Base-by-base conservation (phyloP, 345 rosid species). In the Raphanus raphanistrum region DNA sequence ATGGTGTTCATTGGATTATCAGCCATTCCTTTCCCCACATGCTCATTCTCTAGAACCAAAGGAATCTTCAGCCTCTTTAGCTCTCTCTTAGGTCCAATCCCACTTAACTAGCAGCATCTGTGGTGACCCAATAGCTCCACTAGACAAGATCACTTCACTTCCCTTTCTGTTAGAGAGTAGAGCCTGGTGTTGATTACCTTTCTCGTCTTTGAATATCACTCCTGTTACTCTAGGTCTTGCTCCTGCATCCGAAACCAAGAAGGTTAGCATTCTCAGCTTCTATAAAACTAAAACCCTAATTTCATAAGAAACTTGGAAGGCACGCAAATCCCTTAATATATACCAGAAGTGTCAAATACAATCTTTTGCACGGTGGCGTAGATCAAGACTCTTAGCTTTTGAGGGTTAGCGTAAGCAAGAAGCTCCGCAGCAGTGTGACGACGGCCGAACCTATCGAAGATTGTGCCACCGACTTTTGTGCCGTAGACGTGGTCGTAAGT, bases 391-490 rank as follows among this genome's bases (percentile, higher is more conserved):
- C 84, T 79, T 13, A 91, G 91, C 70, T 80, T 87, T 50, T 74
- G 82, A 73, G 93, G 96, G 67, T 91, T 87, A 0, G 90, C 96
- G 35, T 87, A 59, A 68, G 85, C 83, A n/a, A 96, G 99, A 10
- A 96, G 96, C 77, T 96, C 99, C 0, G 99, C 98, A 0, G 99
- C 85, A 0, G 97, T 93, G 80, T 90, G 97, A 26, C 98, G 89
- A 68, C 97, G 97, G 52, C 99, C 95, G 45, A 88, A 90, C 45
- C 87, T 82, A 71, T 96, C 99, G 50, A 90, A 96, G 60, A 86
- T 93, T 54, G 98, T 96, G 10, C 99, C 99, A 3, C 99, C 97
- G 73, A 93, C 76, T 80, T 96, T 96, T 81, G 99, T 96, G 63
- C 99, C 99, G 65, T 86, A 79, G 4, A 91, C 60, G 68, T 96